Conservation (phyloP, 208 protist genomes). For the Leishmania aethiopica region DNA sequence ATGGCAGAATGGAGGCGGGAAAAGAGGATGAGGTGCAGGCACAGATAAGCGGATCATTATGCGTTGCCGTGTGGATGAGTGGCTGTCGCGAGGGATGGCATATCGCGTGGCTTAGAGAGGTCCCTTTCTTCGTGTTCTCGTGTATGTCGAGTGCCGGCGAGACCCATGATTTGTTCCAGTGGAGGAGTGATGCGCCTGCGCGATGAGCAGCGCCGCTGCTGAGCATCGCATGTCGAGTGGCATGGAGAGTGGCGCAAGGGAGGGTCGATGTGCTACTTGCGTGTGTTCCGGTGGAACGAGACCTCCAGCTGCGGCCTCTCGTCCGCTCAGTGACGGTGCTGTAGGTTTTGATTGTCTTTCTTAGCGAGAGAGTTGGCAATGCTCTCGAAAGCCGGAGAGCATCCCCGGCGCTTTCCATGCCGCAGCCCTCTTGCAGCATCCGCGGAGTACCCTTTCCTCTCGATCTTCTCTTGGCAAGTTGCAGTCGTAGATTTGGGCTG, state of each 20-base stretch:
- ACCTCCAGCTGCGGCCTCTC: too few species aligned
- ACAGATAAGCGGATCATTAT: too few species aligned
- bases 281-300: too few species aligned
- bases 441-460: background rate
- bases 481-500: background rate
- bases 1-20: too few species aligned
- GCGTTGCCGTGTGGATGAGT: too few species aligned
- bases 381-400: background rate
- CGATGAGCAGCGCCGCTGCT: background rate
- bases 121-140: too few species aligned
- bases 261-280: background rate
- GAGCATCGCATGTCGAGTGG: background rate
- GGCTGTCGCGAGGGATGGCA: too few species aligned
- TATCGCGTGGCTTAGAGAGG: too few species aligned
- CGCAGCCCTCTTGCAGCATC: too few species aligned
- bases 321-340: background rate
- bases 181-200: background rate
- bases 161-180: slow-evolving; percentile 1
- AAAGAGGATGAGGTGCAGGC: too few species aligned
- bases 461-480: background rate
- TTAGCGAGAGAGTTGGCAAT: background rate
- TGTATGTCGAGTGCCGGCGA: background rate
- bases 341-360: background rate
- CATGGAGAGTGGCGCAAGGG: background rate
- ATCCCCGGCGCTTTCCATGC: too few species aligned